These are phyloP conservation scores for Madurella mycetomatis DNA, from an alignment of 2,329 filamentous ascomycete genomes.

Conservation along the genomic window DNA sequence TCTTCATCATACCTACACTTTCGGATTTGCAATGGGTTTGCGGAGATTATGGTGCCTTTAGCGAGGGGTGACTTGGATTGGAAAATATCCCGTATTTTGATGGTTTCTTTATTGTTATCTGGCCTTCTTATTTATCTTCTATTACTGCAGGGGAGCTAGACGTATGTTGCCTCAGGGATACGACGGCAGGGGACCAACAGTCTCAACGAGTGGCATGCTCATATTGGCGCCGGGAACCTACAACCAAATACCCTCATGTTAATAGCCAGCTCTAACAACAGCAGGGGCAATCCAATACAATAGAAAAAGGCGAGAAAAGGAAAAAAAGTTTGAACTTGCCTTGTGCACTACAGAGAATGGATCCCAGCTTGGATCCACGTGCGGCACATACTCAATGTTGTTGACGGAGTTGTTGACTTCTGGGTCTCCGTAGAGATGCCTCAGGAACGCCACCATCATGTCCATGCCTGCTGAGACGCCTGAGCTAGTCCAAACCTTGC, in stretches of 20 bases:
- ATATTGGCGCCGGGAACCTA: background rate
- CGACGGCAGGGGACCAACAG: background rate
- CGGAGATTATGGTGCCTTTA: too few relatives aligned
- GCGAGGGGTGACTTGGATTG: too few relatives aligned
- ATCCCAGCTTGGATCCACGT: slow-evolving; percentile 22
- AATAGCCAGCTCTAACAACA: background rate
- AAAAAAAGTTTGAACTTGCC: slow-evolving; percentile 2
- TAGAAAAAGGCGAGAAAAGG: background rate
- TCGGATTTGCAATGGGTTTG: too few relatives aligned
- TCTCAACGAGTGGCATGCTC: background rate
- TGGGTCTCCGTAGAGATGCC: slow-evolving; percentile 32
- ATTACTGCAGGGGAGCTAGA: too few relatives aligned
- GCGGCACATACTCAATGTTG: slow-evolving; percentile 23
- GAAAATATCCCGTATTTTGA: too few relatives aligned
- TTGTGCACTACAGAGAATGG: slow-evolving; percentile 26
- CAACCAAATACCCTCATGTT: background rate
- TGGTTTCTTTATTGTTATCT: too few relatives aligned
- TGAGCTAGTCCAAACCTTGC: slow-evolving; percentile 51
- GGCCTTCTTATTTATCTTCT: too few relatives aligned
- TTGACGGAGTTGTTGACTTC: slow-evolving; percentile 20
- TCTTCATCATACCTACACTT: too few relatives aligned
- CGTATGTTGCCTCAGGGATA: background rate
- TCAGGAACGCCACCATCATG: slow-evolving; percentile 36
- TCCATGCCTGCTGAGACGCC: slow-evolving; percentile 46
- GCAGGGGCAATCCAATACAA: too few relatives aligned